Conservation (phyloP, 2,329 filamentous ascomycete species). For the Botryotinia globosa region DNA sequence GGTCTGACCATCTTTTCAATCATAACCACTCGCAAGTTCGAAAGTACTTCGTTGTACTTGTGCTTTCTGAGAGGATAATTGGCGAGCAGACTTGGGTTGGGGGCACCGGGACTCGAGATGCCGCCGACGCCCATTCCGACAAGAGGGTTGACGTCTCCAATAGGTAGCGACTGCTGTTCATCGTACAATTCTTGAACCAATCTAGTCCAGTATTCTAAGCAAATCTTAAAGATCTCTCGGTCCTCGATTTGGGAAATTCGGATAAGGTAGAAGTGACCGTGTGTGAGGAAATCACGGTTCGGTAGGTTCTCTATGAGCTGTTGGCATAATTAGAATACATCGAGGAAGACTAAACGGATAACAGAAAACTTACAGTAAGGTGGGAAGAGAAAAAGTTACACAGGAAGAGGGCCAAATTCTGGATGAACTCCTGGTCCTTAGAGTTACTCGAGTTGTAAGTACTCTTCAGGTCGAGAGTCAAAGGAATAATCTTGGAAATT, state of each 20-base stretch:
- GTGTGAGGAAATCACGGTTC: slow-evolving; percentile 89
- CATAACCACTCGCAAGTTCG: slow-evolving; percentile 95
- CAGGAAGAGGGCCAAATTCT: slow-evolving; percentile 92
- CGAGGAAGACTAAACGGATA: neutral
- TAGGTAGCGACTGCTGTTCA: slow-evolving; percentile 95
- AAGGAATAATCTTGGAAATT: slow-evolving; percentile 88
- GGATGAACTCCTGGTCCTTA: slow-evolving; percentile 93
- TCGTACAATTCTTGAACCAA: slow-evolving; percentile 97
- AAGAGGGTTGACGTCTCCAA: slow-evolving; percentile 88
- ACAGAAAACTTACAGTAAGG: slow-evolving; percentile 59
- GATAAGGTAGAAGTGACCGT: slow-evolving; percentile 97
- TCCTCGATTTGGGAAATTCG: slow-evolving; percentile 98
- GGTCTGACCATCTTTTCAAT: slow-evolving; percentile 99
- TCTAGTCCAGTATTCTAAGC: slow-evolving; percentile 98
- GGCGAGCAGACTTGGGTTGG: slow-evolving; percentile 77
- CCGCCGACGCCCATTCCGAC: slow-evolving; percentile 71
- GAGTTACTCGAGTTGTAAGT: slow-evolving; percentile 92
- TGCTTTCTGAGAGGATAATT: slow-evolving; percentile 96
- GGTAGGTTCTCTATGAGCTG: slow-evolving; percentile 92
- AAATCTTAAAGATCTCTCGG: slow-evolving; percentile 99
- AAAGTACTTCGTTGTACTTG: slow-evolving; percentile 92
- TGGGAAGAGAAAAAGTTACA: slow-evolving; percentile 97
- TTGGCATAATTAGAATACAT: slow-evolving; percentile 27
- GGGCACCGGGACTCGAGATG: slow-evolving; percentile 75
- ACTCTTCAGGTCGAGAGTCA: slow-evolving; percentile 83